Base-by-base conservation (phyloP, 2,329 filamentous ascomycete genomes). In the Hymenoscyphus albidus region DNA sequence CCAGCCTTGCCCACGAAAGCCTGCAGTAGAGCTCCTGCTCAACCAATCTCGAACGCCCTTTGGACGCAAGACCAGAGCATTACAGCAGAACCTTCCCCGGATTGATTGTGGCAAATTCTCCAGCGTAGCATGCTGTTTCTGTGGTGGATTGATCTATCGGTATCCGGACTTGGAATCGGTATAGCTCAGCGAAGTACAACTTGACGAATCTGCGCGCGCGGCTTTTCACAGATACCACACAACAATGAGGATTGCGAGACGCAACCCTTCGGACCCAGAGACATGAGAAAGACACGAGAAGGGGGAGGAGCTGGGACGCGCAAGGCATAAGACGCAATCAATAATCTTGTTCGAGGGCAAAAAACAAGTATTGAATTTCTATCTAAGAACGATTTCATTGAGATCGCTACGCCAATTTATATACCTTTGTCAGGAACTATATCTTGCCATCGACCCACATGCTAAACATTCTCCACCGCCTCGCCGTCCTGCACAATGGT, bases 401-500 rank as follows among this genome's bases (percentile, higher is more conserved):
- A 54, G 22, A 5, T 27, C 48, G 18, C 18, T 54, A 54, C 48
- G 48, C 18, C 48, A 54, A 22, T 22, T 27, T 27, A 27, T 54
- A 27, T 27, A 27, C 12, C 18, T 54, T 13, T 54, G 44, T 18
- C 22, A 27, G 12, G 13, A 12, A 54, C 22, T 54, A 18, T 27
- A 12, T 5, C n/a, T 27, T 27, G n/a, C n/a, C n/a, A 22, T 54
- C 18, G 18, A 54, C 48, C 10, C 22, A 22, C 2, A 22, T 9
- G n/a, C 12, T 13, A 54, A 18, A 54, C 6, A 27, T 54, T 54
- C 13, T 22, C 22, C 5, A 54, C 48, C 18, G 48, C 18, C 18
- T 54, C 48, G n/a, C 68, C 64, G 38, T 62, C 57, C 13, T 75
- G 72, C 44, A 82, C 67, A 7, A 83, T 77, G 40, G 71, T 68